These are phyloP conservation scores for Picea mariana DNA, from an alignment of 83 land plant genomes.

Conservation along the genomic window DNA sequence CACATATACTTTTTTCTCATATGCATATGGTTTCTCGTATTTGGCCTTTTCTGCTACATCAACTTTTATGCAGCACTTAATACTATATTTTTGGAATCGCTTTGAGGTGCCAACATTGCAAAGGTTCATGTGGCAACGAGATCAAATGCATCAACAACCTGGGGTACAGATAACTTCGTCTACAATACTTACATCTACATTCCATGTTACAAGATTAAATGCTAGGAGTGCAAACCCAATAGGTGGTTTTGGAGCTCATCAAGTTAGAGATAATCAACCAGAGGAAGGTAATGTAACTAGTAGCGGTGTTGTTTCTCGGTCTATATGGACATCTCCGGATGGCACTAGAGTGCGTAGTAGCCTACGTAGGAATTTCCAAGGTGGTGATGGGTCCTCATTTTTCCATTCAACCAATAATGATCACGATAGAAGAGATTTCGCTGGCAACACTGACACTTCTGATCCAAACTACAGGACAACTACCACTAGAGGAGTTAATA, in stretches of 20 bases:
- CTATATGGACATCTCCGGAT: too few species aligned
- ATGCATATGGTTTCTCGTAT: too few species aligned
- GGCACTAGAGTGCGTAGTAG: too few species aligned
- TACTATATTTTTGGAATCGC: too few species aligned
- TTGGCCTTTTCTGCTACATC: too few species aligned
- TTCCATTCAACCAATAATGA: too few species aligned
- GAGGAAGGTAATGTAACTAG: too few species aligned
- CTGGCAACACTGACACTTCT: not conserved
- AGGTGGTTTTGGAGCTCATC: slow-evolving; percentile 1
- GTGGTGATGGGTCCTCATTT: too few species aligned
- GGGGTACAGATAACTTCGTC: slow-evolving; percentile 93
- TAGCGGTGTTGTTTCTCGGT: too few species aligned
- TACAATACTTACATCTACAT: slow-evolving; percentile 78
- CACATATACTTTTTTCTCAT: too few species aligned
- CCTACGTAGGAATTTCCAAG: too few species aligned
- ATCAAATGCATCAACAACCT: slow-evolving; percentile 72
- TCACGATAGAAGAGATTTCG: not conserved
- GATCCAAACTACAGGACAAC: slow-evolving; percentile 11
- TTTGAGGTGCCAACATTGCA: slow-evolving; percentile 97
- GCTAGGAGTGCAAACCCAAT: slow-evolving; percentile 27
- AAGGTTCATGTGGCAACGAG: slow-evolving; percentile 64
- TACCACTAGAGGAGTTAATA: slow-evolving; percentile 13
- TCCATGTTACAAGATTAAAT: slow-evolving; percentile 80
- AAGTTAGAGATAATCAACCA: slow-evolving; percentile 12
- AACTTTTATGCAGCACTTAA: too few species aligned